These are phyloP conservation scores for Cryptococcus maquisensis DNA, from an alignment of 1,284 basidiomycete genomes.

Conservation along the genomic window DNA sequence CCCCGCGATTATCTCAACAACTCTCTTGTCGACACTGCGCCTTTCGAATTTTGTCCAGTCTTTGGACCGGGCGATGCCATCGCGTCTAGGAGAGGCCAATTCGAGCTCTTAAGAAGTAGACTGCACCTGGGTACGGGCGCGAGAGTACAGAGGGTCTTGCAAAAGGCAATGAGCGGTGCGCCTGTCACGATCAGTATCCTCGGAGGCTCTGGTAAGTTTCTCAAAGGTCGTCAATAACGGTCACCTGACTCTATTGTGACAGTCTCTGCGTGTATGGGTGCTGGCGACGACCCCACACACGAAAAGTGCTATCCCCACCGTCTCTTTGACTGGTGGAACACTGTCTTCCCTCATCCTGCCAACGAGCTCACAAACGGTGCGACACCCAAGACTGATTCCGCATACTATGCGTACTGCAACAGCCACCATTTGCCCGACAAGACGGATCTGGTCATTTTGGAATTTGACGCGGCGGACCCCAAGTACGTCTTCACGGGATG, in stretches of 20 bases:
- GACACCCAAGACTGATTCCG: slow-evolving; percentile 77
- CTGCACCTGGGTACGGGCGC: slow-evolving; percentile 78
- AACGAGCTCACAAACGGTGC: slow-evolving; percentile 94
- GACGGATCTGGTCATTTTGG: slow-evolving; percentile 86
- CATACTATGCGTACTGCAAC: slow-evolving; percentile 88
- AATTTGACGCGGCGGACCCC: slow-evolving; percentile 83
- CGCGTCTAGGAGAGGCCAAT: slow-evolving; percentile 70
- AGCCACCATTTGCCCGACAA: slow-evolving; percentile 85
- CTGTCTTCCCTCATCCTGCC: slow-evolving; percentile 86
- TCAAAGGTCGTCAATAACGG: background rate
- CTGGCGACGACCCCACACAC: slow-evolving; percentile 84
- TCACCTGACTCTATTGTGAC: background rate
- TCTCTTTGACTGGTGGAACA: slow-evolving; percentile 94
- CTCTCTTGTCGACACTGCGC: slow-evolving; percentile 57
- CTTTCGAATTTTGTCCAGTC: slow-evolving; percentile 85
- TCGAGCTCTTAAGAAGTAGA: slow-evolving; percentile 68
- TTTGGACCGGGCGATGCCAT: slow-evolving; percentile 77
- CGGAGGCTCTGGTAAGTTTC: slow-evolving; percentile 73
- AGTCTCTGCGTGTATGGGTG: slow-evolving; percentile 90
- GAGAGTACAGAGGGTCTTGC: slow-evolving; percentile 74
- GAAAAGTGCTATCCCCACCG: slow-evolving; percentile 79
- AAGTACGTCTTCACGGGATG: slow-evolving; percentile 56
- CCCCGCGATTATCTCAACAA: slow-evolving; percentile 51
- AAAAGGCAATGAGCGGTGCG: slow-evolving; percentile 75
- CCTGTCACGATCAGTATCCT: slow-evolving; percentile 86